Conservation (phyloP, 768 basidiomycete genomes). For the Tulasnella sp. region DNA sequence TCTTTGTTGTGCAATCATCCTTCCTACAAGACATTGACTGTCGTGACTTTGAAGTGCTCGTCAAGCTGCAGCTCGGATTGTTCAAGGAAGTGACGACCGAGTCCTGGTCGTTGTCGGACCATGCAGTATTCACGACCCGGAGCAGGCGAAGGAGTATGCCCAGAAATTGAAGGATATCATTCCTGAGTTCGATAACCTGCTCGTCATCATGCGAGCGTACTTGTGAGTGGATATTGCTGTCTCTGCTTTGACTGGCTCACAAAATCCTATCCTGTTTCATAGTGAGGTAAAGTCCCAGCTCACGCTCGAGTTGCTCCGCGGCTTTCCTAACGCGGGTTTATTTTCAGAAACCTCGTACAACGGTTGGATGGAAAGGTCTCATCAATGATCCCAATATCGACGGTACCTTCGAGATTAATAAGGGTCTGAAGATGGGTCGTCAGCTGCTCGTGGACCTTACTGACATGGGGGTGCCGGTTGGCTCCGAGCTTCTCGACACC, state of each 20-base stretch:
- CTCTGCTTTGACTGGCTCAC: background rate
- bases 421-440: conserved; percentile 85
- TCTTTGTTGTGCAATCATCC: too few species aligned
- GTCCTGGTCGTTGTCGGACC: conserved; percentile 91
- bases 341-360: conserved; percentile 30
- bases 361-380: conserved; percentile 63
- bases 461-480: conserved; percentile 86
- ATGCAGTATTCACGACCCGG: conserved; percentile 90
- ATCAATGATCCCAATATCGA: conserved; percentile 90
- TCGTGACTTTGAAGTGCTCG: too few species aligned
- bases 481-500: conserved; percentile 89
- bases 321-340: background rate
- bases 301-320: background rate
- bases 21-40: too few species aligned
- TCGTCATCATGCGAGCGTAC: conserved; percentile 96
- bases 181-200: conserved; percentile 61
- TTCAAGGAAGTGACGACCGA: conserved; percentile 83
- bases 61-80: too few species aligned
- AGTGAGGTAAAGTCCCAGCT: conserved; percentile 24
- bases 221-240: conserved; percentile 62
- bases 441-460: conserved; percentile 92
- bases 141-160: conserved; percentile 84
- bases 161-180: conserved; percentile 68
- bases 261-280: background rate
- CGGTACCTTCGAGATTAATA: conserved; percentile 95